Conservation (phyloP, 1,284 basidiomycete species). For the Austroboletus niveus region DNA sequence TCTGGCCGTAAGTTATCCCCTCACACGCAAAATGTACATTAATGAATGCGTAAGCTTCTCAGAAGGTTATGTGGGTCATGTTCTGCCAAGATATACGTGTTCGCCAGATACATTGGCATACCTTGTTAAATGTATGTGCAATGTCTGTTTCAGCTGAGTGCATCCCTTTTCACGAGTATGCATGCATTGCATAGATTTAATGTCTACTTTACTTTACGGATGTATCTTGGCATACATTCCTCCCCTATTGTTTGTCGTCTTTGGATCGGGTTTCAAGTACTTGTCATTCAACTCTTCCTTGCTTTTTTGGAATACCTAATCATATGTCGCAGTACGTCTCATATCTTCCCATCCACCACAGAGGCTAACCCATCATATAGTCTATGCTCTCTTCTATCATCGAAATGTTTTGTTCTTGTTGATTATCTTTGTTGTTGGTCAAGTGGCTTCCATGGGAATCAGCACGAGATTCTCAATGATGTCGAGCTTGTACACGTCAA, state of each 20-base stretch:
- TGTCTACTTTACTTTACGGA: slow-evolving; percentile 18
- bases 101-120: slow-evolving; percentile 16
- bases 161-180: neutral
- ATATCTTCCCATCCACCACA: neutral
- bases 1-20: slow-evolving; percentile 19
- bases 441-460: slow-evolving; percentile 11
- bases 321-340: slow-evolving; percentile 17
- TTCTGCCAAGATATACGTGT: slow-evolving; percentile 10
- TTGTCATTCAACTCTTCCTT: slow-evolving; percentile 16
- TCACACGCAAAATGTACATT: neutral
- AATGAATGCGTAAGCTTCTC: neutral
- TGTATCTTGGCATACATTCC: slow-evolving; percentile 9
- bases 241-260: slow-evolving; percentile 10
- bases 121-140: slow-evolving; percentile 18
- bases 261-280: slow-evolving; percentile 21
- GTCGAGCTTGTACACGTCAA: slow-evolving; percentile 4
- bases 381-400: slow-evolving; percentile 15
- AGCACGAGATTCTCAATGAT: slow-evolving; percentile 10
- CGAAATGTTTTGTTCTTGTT: slow-evolving; percentile 5
- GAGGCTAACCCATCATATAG: slow-evolving; percentile 3
- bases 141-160: neutral
- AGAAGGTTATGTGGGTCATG: slow-evolving; percentile 12
- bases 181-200: slow-evolving; percentile 11
- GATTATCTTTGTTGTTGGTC: neutral
- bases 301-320: slow-evolving; percentile 9